phyloP scores from a whole-genome alignment of 225 moss, liverwort and hornwort genomes.

The Anthoceros angustus region DNA sequence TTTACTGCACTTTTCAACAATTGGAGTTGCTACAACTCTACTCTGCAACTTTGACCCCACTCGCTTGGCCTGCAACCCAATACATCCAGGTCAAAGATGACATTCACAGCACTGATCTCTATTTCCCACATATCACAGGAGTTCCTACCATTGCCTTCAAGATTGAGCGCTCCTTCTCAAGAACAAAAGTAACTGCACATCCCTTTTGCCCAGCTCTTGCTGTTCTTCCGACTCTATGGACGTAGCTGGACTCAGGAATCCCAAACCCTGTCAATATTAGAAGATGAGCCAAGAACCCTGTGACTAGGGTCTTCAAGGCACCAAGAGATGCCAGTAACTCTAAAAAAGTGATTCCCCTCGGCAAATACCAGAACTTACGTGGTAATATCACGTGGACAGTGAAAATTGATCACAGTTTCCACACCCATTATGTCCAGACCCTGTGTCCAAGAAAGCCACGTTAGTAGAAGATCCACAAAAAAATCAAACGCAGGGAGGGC shows the following conservation, averaged over 20 bases:
- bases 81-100: background rate
- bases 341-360: no score
- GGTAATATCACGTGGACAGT: constrained; percentile 84
- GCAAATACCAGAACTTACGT: constrained; percentile 30
- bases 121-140: no score
- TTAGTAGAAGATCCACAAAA: background rate
- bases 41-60: constrained; percentile 61
- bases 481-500: background rate
- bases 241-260: constrained; percentile 42
- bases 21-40: constrained; percentile 46
- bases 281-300: background rate
- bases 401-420: constrained; percentile 88
- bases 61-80: constrained; percentile 47
- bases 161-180: constrained; percentile 64
- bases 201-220: constrained; percentile 91
- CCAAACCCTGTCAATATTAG: constrained; percentile 10
- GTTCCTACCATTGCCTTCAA: constrained; percentile 66
- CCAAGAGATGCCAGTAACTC: no score
- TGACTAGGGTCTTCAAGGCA: background rate
- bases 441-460: constrained; percentile 19
- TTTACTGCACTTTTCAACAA: constrained; percentile 55
- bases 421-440: constrained; percentile 88
- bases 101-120: background rate
- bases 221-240: constrained; percentile 94
- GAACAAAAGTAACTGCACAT: constrained; percentile 78